These are phyloP conservation scores for Rhynchospora pubera DNA, from an alignment of 176 grass and related monocot genomes.

Conservation along the genomic window DNA sequence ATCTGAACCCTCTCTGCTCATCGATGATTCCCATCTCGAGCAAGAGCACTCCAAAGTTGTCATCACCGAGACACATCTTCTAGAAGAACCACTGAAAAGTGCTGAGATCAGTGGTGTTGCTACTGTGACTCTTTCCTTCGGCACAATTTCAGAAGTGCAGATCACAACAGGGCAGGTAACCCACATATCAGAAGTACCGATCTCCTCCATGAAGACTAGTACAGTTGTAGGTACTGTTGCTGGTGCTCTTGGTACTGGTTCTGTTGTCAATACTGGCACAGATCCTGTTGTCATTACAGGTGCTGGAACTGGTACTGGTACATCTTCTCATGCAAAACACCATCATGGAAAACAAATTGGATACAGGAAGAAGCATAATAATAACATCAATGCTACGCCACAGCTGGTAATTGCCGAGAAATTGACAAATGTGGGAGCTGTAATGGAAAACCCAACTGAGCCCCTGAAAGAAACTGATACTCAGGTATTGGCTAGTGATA, in stretches of 20 bases:
- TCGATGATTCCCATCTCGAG: background rate
- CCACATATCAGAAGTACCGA: constrained; percentile 4
- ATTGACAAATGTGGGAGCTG: constrained; percentile 13
- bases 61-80: background rate
- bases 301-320: background rate
- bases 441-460: constrained; percentile 20
- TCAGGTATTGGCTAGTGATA: constrained; percentile 17
- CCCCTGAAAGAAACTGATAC: background rate
- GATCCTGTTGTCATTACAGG: background rate
- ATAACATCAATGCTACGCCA: constrained; percentile 19
- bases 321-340: constrained; percentile 14
- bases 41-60: background rate
- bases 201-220: background rate
- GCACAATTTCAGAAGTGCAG: constrained; percentile 21
- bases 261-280: background rate
- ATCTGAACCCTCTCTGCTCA: background rate
- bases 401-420: constrained; percentile 41
- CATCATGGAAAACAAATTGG: constrained; percentile 37
- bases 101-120: background rate
- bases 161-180: constrained; percentile 17
- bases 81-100: background rate
- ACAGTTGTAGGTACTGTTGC: background rate
- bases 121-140: constrained; percentile 21
- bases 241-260: background rate
- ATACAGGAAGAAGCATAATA: constrained; percentile 57